Evolutionary conservation across 169 alveolate genomes (phyloP).

Genomic region (Eimeria necatrix): DNA sequence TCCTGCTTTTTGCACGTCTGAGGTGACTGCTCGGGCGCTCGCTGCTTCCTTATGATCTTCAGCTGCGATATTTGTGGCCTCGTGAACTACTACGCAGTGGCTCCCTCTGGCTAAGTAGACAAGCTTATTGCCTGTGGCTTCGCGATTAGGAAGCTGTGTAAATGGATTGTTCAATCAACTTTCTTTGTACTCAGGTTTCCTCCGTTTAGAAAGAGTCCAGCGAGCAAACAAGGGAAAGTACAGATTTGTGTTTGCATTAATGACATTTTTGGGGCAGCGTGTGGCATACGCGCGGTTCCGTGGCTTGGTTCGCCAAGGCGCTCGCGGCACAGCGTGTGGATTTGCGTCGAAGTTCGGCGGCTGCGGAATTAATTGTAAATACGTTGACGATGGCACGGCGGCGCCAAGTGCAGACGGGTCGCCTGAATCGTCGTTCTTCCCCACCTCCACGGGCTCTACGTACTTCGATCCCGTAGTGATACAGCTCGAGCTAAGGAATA

Average conservation of each 20-base stretch:
- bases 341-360: slow-evolving; percentile 52
- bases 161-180: too few relatives aligned
- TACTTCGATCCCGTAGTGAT: background rate
- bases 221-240: background rate
- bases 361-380: slow-evolving; percentile 28
- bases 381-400: background rate
- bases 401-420: background rate
- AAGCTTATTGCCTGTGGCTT: background rate
- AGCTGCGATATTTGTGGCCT: background rate
- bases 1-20: too few relatives aligned
- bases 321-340: slow-evolving; percentile 66
- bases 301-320: slow-evolving; percentile 50
- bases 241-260: slow-evolving; percentile 1
- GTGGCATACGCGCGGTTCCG: slow-evolving; percentile 58
- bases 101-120: background rate
- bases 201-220: slow-evolving; percentile 11
- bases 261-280: slow-evolving; percentile 61
- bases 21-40: too few relatives aligned
- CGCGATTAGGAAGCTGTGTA: background rate
- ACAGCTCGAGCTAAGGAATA: background rate
- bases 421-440: background rate
- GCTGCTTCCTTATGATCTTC: background rate
- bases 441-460: background rate
- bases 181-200: slow-evolving; percentile 17
- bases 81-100: background rate